Percentiles rank a stretch among this genome's conserved stretches.
phyloP scores from a whole-genome alignment of 352 stramenopile species.

The Globisporangium cylindrosporum region DNA sequence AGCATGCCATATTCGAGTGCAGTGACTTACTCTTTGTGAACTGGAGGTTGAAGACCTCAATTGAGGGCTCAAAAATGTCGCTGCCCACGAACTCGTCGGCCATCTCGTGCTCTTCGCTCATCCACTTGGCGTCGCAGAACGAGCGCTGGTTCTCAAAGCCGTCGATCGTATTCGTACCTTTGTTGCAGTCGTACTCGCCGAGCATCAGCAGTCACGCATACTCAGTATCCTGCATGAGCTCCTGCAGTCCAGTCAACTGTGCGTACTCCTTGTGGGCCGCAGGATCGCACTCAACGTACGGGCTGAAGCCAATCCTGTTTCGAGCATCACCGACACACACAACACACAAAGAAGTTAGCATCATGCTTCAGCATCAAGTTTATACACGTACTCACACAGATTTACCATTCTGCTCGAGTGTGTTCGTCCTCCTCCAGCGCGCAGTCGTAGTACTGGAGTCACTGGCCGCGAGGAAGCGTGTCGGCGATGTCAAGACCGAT shows the following conservation, averaged over 20 bases:
- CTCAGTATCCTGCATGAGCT: conserved; percentile 34
- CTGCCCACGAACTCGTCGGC: conserved; percentile 67
- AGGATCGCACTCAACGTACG: conserved; percentile 54
- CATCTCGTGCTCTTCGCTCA: conserved; percentile 78
- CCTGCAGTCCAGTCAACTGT: conserved; percentile 36
- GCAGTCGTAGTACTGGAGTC: conserved; percentile 49
- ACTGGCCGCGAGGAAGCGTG: conserved; percentile 32
- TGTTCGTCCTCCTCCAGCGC: conserved; percentile 36
- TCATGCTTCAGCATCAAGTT: not conserved
- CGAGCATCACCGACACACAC: no score
- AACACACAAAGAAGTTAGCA: not conserved
- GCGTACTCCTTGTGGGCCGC: conserved; percentile 29
- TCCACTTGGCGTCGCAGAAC: conserved; percentile 75
- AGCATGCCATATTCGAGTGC: no score
- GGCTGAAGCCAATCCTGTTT: conserved; percentile 42
- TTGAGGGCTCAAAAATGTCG: conserved; percentile 75
- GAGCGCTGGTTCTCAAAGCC: conserved; percentile 42
- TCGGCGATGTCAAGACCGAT: conserved; percentile 51
- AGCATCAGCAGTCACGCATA: conserved; percentile 51
- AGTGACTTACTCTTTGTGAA: conserved; percentile 17
- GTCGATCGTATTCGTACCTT: conserved; percentile 45
- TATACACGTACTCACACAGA: not conserved
- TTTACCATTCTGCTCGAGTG: conserved; percentile 31
- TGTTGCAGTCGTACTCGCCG: conserved; percentile 54
- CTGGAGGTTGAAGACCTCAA: conserved; percentile 47